Evolutionary conservation across 2,329 filamentous ascomycete genomes (phyloP).

Genomic region (Xylaria sp.): DNA sequence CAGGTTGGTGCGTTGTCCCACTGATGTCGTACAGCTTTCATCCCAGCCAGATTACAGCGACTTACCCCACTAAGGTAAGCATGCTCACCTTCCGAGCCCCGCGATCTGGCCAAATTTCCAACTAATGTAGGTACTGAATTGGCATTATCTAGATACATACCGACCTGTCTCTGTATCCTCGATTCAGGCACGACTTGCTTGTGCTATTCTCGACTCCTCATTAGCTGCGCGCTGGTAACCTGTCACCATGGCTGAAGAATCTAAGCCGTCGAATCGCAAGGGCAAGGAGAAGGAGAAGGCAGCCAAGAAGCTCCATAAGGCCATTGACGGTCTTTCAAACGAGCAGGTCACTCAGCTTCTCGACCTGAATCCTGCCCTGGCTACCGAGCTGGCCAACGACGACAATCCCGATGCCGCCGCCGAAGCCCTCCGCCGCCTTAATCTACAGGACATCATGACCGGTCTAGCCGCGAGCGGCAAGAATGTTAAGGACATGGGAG

Average conservation of each 20-base stretch:
- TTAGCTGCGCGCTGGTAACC: neutral
- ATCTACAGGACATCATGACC: constrained; percentile 77
- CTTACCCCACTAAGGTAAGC: constrained; percentile 13
- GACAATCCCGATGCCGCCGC: constrained; percentile 52
- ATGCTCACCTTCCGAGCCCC: constrained; percentile 12
- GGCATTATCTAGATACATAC: constrained; percentile 1
- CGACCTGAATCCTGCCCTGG: constrained; percentile 76
- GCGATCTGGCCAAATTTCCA: constrained; percentile 30
- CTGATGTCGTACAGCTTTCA: constrained; percentile 11
- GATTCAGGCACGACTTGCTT: neutral
- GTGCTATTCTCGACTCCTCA: neutral
- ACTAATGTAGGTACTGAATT: constrained; percentile 19
- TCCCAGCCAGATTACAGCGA: neutral
- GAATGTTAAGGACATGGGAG: constrained; percentile 95
- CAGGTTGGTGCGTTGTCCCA: neutral
- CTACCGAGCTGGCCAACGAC: constrained; percentile 63
- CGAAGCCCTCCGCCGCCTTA: constrained; percentile 69
- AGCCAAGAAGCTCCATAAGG: constrained; percentile 65
- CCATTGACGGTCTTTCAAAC: constrained; percentile 63
- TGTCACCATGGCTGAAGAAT: constrained; percentile 62
- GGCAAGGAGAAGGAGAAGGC: constrained; percentile 59
- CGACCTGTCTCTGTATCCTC: neutral
- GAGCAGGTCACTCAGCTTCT: constrained; percentile 73
- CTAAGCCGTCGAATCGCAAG: constrained; percentile 66
- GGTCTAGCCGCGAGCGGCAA: constrained; percentile 81